Percentiles rank a stretch among this genome's conserved stretches.
Evolutionary conservation across 2,329 filamentous ascomycete species (phyloP).

Genomic region (Nemania sp.): DNA sequence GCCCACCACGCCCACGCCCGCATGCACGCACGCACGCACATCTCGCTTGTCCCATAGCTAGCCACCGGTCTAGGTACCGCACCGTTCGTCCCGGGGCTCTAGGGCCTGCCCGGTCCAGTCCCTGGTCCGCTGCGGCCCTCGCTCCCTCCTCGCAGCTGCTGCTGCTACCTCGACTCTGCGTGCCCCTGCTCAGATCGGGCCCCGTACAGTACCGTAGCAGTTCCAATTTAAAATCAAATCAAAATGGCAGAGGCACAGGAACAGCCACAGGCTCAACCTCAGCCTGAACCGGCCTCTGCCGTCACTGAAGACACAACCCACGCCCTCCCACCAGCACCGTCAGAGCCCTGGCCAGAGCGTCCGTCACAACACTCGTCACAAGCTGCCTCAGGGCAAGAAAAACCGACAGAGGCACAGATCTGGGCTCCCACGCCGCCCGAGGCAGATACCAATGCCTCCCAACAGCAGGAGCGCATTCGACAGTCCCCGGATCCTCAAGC

Average conservation of each 20-base stretch:
- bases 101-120: constrained; percentile 35
- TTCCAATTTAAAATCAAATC: constrained; percentile 46
- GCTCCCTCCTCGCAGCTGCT: constrained; percentile 39
- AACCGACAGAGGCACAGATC: constrained; percentile 36
- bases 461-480: constrained; percentile 34
- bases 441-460: constrained; percentile 35
- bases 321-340: constrained; percentile 35
- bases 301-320: constrained; percentile 40
- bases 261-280: constrained; percentile 43
- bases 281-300: constrained; percentile 39
- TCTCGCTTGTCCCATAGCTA: constrained; percentile 31
- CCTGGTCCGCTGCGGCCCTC: constrained; percentile 41
- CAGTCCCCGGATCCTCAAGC: constrained; percentile 32
- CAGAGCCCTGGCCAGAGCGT: constrained; percentile 20
- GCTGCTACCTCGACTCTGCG: constrained; percentile 31
- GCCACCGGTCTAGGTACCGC: constrained; percentile 33
- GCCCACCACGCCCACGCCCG: constrained; percentile 17
- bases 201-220: constrained; percentile 36
- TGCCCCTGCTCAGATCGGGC: constrained; percentile 43
- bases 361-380: constrained; percentile 35
- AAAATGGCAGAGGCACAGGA: constrained; percentile 44
- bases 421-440: constrained; percentile 33
- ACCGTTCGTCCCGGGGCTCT: constrained; percentile 29
- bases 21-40: constrained; percentile 27
- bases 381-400: constrained; percentile 34